Base-by-base conservation (phyloP, 306 rosid genomes). In the Argentina anserina region DNA sequence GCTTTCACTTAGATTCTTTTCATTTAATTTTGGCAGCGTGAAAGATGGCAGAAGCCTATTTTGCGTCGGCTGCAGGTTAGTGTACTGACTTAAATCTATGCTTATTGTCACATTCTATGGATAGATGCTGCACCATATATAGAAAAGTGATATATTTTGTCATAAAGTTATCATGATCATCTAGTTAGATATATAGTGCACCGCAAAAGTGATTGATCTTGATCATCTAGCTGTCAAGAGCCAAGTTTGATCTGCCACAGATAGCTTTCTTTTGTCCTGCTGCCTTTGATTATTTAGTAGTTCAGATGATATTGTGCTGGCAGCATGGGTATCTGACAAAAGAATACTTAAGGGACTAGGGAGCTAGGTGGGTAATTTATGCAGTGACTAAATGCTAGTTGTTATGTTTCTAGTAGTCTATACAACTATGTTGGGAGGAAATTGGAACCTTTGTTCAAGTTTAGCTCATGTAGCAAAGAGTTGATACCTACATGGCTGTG, bases 41-140 rank as follows among this genome's bases (percentile, higher is more conserved):
- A 81, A 70, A 75, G 75, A 70, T 86, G 90, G 90, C 90, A 86
- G 76, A 86, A 86, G 79, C 90, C 90, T 72, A 43, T 86, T 71
- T 70, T 86, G 72, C 80, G 87, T 36, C 85, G 85, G 3, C 78
- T 86, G 84, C 90, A 86, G 90, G 90, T 86, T 70, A 11, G 55
- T 69, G 62, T 69, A 56, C 6, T 61, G 31, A 20, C 73, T 26
- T 23, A 26, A 3, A 33, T 47, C 11, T 71, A 47, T 71, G 43
- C 41, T 45, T 25, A 15, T 25, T 72, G 55, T 9, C 43, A 2
- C 36, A 66, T 10, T 14, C 7, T 42, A 42, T 15, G 50, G 53
- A 50, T 49, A n/a, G 7, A 8, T 50, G 20, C 11, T 20, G 59
- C 28, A 21, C 13, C 28, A 7, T 52, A 21, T 12, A 43, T 43